These are phyloP conservation scores for Phytophthora tubulina DNA, from an alignment of 352 stramenopile genomes.

Conservation along the genomic window DNA sequence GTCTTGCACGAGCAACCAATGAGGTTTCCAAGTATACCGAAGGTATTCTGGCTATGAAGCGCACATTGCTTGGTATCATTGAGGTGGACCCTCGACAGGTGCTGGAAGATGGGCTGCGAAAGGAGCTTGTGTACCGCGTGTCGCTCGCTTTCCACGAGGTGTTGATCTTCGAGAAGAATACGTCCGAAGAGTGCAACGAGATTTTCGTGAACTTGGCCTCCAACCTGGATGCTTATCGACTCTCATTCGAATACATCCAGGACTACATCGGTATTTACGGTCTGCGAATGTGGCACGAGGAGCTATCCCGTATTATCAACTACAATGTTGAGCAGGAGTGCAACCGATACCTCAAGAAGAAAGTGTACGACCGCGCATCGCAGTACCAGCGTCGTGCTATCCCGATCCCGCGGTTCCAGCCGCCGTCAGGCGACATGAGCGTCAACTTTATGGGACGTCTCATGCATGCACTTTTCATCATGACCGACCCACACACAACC, in stretches of 20 bases:
- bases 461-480: constrained; percentile 92
- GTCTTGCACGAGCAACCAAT: constrained; percentile 93
- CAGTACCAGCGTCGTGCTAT: constrained; percentile 93
- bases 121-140: constrained; percentile 94
- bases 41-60: constrained; percentile 96
- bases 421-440: constrained; percentile 84
- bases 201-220: constrained; percentile 87
- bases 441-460: constrained; percentile 95
- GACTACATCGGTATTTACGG: constrained; percentile 97
- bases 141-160: constrained; percentile 89
- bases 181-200: constrained; percentile 82
- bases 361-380: constrained; percentile 92
- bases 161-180: constrained; percentile 89
- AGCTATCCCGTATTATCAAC: constrained; percentile 94
- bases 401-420: constrained; percentile 93
- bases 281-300: constrained; percentile 96
- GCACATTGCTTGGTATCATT: constrained; percentile 94
- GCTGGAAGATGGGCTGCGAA: constrained; percentile 94
- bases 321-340: constrained; percentile 97
- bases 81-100: constrained; percentile 94
- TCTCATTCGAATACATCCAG: constrained; percentile 96
- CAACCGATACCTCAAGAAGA: constrained; percentile 96
- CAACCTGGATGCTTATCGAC: constrained; percentile 91
- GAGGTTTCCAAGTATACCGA: constrained; percentile 97
- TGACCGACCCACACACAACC: constrained; percentile 92